These are phyloP conservation scores for Cenchrus americanus DNA, from an alignment of 176 grass and related monocot genomes.

Conservation along the genomic window DNA sequence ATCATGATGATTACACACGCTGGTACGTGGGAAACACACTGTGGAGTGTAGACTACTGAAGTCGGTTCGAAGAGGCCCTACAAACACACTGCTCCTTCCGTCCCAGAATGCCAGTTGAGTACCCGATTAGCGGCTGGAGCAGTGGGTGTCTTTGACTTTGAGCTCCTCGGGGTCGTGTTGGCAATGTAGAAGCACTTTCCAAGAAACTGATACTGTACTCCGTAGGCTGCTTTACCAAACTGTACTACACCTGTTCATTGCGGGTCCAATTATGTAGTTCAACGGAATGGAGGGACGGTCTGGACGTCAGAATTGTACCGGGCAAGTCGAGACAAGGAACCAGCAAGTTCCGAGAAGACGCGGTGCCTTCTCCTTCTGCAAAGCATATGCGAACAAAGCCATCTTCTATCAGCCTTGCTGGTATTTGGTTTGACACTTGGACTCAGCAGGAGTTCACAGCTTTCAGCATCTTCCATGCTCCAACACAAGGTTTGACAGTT, in stretches of 20 bases:
- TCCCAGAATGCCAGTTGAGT: too few relatives aligned
- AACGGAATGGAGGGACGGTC: not conserved
- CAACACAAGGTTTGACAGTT: not conserved
- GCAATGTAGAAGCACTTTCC: not conserved
- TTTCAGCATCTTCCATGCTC: not conserved
- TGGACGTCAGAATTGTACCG: not conserved
- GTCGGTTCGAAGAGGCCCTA: too few relatives aligned
- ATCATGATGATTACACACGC: too few relatives aligned
- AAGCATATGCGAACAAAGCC: not conserved
- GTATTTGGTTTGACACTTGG: too few relatives aligned
- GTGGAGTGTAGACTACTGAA: too few relatives aligned
- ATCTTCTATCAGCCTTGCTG: not conserved
- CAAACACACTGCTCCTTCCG: too few relatives aligned
- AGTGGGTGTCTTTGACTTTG: too few relatives aligned
- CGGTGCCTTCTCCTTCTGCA: too few relatives aligned
- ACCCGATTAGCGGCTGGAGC: too few relatives aligned
- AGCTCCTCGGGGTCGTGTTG: not conserved
- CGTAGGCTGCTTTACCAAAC: not conserved
- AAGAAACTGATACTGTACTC: too few relatives aligned
- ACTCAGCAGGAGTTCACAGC: too few relatives aligned
- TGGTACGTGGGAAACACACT: too few relatives aligned
- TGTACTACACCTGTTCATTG: not conserved
- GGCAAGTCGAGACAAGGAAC: not conserved
- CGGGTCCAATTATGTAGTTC: not conserved
- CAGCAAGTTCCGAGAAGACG: constrained; percentile 30